Base-by-base conservation (phyloP, 805 yeast species). In the Metschnikowia proteae region DNA sequence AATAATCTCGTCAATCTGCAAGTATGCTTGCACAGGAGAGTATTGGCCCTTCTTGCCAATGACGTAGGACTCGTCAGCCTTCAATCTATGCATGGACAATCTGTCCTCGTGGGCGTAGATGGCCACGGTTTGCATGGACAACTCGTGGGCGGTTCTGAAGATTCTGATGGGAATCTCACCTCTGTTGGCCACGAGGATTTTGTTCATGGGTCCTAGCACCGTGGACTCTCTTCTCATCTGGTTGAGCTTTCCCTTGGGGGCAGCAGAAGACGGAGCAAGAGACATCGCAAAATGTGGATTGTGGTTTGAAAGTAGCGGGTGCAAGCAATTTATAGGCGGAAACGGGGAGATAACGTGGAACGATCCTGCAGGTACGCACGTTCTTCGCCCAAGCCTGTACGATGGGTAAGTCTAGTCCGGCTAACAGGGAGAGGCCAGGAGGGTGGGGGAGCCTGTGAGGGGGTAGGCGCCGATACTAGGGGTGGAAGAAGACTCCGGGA, bases 51-150 rank as follows among this genome's bases (percentile, higher is more conserved):
- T 81, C 56, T 80, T 81, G 48, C 98, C 99, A 63, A 92, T 87
- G 51, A 83, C 94, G 62, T 91, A 92, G 32, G 96, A 87, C 71
- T 89, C 96, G 65, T 89, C 96, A 10, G 96, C 94, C 71, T 89
- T 94, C 65, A 92, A 76, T 62, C 97, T 79, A 73, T 94, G 98
- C 91, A 90, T 88, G 9, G 96, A 86, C 61, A 92, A 76, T 54
- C 96, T 77, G 68, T 92, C 99, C 71, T 94, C 97, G 66, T 92
- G 96, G 32, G 97, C 90, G 70, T 90, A 92, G 64, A 92, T 86
- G 40, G 98, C 99, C 37, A 94, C 97, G 0, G 99, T 91, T 63
- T 88, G 90, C 96, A 94, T 88, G 23, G 96, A 86, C 63, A 92
- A 77, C 71, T 92, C 99, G 72, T 94, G 99, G 52, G 99, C 99